Conservation (phyloP, 768 basidiomycete species). For the Ramaria rubella region DNA sequence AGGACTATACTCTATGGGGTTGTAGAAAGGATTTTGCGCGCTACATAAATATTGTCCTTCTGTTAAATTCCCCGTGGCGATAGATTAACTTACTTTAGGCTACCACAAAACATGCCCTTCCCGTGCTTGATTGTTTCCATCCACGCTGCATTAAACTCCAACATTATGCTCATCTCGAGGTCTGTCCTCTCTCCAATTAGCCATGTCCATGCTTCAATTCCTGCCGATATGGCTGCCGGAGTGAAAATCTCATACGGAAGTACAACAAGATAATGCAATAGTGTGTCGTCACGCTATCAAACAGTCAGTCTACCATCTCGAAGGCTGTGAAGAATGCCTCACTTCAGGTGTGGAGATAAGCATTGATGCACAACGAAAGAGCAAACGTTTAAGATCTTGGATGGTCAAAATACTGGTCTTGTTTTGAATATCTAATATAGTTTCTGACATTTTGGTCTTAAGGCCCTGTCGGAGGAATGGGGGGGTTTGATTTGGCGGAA, state of each 20-base stretch:
- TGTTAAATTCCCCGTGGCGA: neutral
- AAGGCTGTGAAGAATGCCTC: constrained; percentile 34
- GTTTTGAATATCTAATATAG: constrained; percentile 58
- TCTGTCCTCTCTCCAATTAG: constrained; percentile 79
- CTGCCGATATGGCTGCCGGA: constrained; percentile 76
- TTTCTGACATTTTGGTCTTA: constrained; percentile 58
- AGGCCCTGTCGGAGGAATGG: constrained; percentile 57
- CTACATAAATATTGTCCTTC: constrained; percentile 35
- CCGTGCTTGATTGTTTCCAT: constrained; percentile 67
- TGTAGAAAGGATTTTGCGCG: constrained; percentile 81
- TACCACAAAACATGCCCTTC: constrained; percentile 77
- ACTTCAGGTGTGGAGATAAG: constrained; percentile 55
- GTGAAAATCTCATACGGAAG: constrained; percentile 88
- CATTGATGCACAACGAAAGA: constrained; percentile 82
- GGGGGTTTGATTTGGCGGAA: constrained; percentile 54
- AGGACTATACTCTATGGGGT: constrained; percentile 81
- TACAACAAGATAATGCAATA: constrained; percentile 80
- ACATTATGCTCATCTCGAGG: constrained; percentile 76
- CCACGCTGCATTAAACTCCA: constrained; percentile 86
- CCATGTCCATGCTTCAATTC: constrained; percentile 96
- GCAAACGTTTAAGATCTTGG: constrained; percentile 74
- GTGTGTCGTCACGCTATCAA: constrained; percentile 69
- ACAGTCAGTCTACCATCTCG: constrained; percentile 1
- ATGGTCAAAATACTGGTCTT: constrained; percentile 72
- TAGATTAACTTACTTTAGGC: constrained; percentile 61